Evolutionary conservation across 495 filamentous ascomycete species (phyloP).

Genomic region (Amorphotheca resinae): DNA sequence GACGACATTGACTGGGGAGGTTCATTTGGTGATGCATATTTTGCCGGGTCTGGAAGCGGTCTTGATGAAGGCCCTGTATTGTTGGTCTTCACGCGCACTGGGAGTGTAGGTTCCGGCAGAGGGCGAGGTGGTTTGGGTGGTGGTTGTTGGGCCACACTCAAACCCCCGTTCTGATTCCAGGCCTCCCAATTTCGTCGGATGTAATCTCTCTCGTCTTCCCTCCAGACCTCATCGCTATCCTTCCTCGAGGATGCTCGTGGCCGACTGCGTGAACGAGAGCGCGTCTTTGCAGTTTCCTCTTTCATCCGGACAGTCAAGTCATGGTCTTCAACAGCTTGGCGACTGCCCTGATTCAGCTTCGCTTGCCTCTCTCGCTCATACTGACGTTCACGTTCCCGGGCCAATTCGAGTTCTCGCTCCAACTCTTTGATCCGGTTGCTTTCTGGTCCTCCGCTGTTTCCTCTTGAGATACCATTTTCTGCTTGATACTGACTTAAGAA

Average conservation of each 20-base stretch:
- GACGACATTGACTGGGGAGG: conserved; percentile 10
- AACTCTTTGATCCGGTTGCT: conserved; percentile 59
- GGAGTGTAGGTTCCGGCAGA: conserved; percentile 16
- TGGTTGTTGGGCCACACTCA: conserved; percentile 26
- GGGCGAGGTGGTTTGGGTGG: conserved; percentile 29
- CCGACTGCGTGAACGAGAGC: conserved; percentile 30
- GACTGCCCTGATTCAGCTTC: conserved; percentile 20
- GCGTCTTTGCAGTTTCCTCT: conserved; percentile 24
- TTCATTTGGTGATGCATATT: conserved; percentile 22
- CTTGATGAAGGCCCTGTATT: conserved; percentile 24
- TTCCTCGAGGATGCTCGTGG: conserved; percentile 26
- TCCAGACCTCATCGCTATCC: conserved; percentile 47
- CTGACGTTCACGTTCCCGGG: conserved; percentile 71
- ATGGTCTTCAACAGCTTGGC: conserved; percentile 17
- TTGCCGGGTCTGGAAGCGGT: conserved; percentile 40
- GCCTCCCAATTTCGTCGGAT: conserved; percentile 58
- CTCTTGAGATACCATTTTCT: conserved; percentile 27
- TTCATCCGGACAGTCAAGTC: conserved; percentile 19
- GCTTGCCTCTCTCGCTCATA: conserved; percentile 74
- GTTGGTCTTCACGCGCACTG: conserved; percentile 16
- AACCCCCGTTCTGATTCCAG: conserved; percentile 29
- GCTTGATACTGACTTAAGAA: conserved; percentile 79
- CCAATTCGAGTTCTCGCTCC: conserved; percentile 73
- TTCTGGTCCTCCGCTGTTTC: conserved; percentile 19
- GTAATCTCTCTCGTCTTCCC: conserved; percentile 61